Percentiles rank a stretch among this genome's conserved stretches.
phyloP scores from a whole-genome alignment of 1,284 basidiomycete species.

The Tilletia horrida region DNA sequence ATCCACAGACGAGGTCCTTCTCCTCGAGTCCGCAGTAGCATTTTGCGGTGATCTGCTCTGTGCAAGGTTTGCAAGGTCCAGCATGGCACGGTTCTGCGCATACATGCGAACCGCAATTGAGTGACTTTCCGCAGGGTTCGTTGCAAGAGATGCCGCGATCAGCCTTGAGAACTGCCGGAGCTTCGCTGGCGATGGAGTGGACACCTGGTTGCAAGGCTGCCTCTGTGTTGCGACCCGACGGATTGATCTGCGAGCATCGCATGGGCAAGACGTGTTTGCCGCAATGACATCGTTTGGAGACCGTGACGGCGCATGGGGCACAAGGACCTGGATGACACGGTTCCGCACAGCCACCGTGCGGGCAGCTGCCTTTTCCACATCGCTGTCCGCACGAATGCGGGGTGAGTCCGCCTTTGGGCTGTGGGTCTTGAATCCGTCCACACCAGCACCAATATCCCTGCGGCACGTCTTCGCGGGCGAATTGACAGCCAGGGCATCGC shows the following conservation, averaged over 20 bases:
- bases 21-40: constrained; percentile 50
- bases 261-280: constrained; percentile 38
- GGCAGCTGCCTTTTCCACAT: constrained; percentile 42
- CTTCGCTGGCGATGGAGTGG: constrained; percentile 2
- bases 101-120: constrained; percentile 45
- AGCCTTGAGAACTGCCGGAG: constrained; percentile 9
- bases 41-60: constrained; percentile 25
- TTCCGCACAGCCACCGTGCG: constrained; percentile 45
- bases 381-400: constrained; percentile 50
- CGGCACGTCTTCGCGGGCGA: constrained; percentile 44
- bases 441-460: constrained; percentile 52
- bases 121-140: constrained; percentile 35
- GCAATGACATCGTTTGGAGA: constrained; percentile 51
- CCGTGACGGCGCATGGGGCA: constrained; percentile 48
- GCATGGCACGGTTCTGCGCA: constrained; percentile 45
- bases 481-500: constrained; percentile 53
- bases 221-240: constrained; percentile 22
- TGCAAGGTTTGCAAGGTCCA: constrained; percentile 42
- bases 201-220: constrained; percentile 12
- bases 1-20: constrained; percentile 42
- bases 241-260: constrained; percentile 46
- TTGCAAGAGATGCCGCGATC: constrained; percentile 43
- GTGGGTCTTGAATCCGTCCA: constrained; percentile 38
- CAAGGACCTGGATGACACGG: constrained; percentile 52
- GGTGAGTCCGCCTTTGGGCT: constrained; percentile 29